Conservation (phyloP, 768 basidiomycete species). For the Boletus bicolor region DNA sequence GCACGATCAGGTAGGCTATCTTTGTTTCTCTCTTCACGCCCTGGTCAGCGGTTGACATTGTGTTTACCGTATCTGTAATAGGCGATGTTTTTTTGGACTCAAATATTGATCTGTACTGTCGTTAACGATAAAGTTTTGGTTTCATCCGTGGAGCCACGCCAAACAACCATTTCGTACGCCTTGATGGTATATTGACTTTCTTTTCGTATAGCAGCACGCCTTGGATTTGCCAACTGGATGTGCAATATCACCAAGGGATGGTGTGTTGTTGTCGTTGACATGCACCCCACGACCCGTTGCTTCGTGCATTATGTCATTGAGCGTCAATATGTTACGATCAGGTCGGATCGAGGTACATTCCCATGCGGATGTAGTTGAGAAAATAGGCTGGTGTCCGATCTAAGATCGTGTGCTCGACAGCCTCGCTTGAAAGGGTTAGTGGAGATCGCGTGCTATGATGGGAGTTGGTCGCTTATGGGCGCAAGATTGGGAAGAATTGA, state of each 20-base stretch:
- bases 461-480: background rate
- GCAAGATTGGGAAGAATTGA: background rate
- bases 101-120: background rate
- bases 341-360: background rate
- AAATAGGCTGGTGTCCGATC: background rate
- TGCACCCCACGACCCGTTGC: background rate
- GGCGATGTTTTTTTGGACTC: background rate
- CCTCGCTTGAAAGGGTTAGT: background rate
- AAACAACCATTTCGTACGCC: background rate
- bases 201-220: background rate
- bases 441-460: background rate
- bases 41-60: background rate
- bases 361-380: background rate
- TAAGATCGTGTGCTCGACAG: background rate
- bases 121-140: background rate
- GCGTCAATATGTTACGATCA: background rate
- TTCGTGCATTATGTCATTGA: background rate
- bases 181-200: background rate
- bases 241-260: background rate
- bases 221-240: background rate
- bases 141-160: background rate
- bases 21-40: background rate
- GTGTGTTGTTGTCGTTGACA: background rate
- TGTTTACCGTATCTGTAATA: background rate
- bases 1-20: background rate